Conservation (phyloP, 306 rosid species). For the Cercis canadensis region DNA sequence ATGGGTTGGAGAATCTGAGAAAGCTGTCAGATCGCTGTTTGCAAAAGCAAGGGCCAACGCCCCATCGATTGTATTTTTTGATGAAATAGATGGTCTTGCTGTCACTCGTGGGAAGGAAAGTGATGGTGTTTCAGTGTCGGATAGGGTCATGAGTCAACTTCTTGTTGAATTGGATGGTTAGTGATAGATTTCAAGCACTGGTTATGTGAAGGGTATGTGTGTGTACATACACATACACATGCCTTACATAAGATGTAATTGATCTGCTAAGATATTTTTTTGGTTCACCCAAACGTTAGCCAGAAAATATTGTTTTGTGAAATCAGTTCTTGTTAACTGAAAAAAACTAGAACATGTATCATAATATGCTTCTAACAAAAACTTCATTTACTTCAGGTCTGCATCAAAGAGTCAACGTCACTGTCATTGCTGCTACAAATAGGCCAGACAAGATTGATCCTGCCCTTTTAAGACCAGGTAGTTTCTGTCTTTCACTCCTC, state of each 20-base stretch:
- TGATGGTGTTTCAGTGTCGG: constrained; percentile 90
- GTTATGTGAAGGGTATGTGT: constrained; percentile 19
- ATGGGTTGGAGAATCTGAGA: constrained; percentile 99
- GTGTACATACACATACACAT: neutral
- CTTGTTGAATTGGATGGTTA: constrained; percentile 91
- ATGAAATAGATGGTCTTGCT: constrained; percentile 94
- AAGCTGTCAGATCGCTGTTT: constrained; percentile 87
- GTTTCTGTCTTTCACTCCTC: constrained; percentile 13
- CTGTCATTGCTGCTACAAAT: constrained; percentile 94
- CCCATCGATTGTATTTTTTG: constrained; percentile 89
- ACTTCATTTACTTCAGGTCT: constrained; percentile 62
- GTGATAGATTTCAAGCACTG: constrained; percentile 45
- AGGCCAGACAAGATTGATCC: constrained; percentile 90
- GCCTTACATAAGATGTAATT: neutral
- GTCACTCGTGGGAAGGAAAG: constrained; percentile 81
- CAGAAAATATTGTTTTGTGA: constrained; percentile 24
- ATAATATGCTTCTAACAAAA: constrained; percentile 32
- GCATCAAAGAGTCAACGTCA: constrained; percentile 80
- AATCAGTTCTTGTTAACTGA: constrained; percentile 3
- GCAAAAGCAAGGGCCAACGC: constrained; percentile 96
- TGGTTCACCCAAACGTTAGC: too few relatives aligned
- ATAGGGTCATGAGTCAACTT: constrained; percentile 92
- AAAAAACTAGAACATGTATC: neutral
- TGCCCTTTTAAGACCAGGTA: constrained; percentile 94
- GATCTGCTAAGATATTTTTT: too few relatives aligned